Evolutionary conservation across 1,284 basidiomycete species (phyloP).

Genomic region (Moesziomyces parantarcticus): DNA sequence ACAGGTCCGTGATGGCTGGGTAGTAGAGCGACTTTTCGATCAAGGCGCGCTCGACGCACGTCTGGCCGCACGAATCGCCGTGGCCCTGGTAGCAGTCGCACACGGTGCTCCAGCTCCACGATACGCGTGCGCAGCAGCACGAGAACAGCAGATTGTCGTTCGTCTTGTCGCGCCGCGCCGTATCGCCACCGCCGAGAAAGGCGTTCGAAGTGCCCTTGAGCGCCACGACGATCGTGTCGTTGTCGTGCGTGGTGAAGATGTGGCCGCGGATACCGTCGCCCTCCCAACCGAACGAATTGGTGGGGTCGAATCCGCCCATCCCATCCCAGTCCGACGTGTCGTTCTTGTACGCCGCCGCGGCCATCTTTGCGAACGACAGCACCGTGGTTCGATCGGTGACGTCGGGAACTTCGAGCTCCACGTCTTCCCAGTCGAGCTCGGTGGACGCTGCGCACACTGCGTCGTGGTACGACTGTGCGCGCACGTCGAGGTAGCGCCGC

Average conservation of each 20-base stretch:
- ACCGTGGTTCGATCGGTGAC: constrained; percentile 81
- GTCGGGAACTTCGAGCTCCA: constrained; percentile 73
- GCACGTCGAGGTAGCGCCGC: constrained; percentile 39
- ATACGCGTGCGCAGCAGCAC: constrained; percentile 94
- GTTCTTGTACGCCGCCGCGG: constrained; percentile 82
- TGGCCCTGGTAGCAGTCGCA: constrained; percentile 81
- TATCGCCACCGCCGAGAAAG: constrained; percentile 82
- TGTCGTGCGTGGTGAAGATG: constrained; percentile 73
- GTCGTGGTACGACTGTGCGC: constrained; percentile 36
- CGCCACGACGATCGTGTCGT: constrained; percentile 85
- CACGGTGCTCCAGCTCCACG: constrained; percentile 94
- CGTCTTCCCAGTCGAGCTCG: constrained; percentile 70
- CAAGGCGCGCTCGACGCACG: constrained; percentile 83
- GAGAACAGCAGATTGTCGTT: constrained; percentile 98
- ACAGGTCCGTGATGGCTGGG: constrained; percentile 79
- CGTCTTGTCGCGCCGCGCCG: constrained; percentile 87
- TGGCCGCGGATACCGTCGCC: constrained; percentile 90
- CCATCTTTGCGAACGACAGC: constrained; percentile 89
- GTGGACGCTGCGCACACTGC: constrained; percentile 42
- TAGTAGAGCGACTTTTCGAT: constrained; percentile 89
- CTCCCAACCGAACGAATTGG: constrained; percentile 92
- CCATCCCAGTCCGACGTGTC: constrained; percentile 44
- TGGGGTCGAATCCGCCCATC: constrained; percentile 66
- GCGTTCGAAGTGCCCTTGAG: constrained; percentile 93
- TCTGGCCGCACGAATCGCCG: constrained; percentile 76